Percentiles rank a stretch among this genome's conserved stretches.
Conservation (phyloP, 352 stramenopile species). For the Globisporangium parvum region DNA sequence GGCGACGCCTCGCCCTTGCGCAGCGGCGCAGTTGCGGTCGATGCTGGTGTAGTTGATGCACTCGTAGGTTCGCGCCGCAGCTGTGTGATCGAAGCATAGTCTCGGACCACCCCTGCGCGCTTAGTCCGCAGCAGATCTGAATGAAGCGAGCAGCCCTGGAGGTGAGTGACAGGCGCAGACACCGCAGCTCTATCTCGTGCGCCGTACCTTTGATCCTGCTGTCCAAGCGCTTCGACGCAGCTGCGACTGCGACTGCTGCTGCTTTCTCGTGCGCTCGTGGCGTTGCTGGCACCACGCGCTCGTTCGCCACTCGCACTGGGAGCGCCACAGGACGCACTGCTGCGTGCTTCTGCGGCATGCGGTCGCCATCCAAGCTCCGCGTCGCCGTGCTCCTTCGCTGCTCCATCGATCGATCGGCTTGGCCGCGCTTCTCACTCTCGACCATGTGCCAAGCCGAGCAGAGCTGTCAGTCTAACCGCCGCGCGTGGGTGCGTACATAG, state of each 20-base stretch:
- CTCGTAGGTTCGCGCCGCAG: constrained; percentile 12
- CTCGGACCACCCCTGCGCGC: neutral
- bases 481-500: too few species aligned
- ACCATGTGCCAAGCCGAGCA: too few species aligned
- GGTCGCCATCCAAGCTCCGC: neutral
- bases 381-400: neutral
- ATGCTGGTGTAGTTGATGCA: constrained; percentile 10
- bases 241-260: neutral
- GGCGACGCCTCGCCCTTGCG: neutral
- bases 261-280: too few species aligned
- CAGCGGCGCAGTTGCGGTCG: neutral
- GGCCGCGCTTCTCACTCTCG: too few species aligned
- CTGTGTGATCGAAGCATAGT: constrained; percentile 6
- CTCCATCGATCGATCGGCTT: neutral
- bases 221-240: neutral
- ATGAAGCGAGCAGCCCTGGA: neutral
- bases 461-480: too few species aligned
- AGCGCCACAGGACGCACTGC: neutral
- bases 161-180: neutral
- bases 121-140: constrained; percentile 11
- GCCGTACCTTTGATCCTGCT: constrained; percentile 12
- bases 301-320: neutral
- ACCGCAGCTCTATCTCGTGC: too few species aligned
- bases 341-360: neutral
- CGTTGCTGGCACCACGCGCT: neutral